These are phyloP conservation scores for Gastrolobium villosum DNA, from an alignment of 306 rosid species.

Conservation along the genomic window DNA sequence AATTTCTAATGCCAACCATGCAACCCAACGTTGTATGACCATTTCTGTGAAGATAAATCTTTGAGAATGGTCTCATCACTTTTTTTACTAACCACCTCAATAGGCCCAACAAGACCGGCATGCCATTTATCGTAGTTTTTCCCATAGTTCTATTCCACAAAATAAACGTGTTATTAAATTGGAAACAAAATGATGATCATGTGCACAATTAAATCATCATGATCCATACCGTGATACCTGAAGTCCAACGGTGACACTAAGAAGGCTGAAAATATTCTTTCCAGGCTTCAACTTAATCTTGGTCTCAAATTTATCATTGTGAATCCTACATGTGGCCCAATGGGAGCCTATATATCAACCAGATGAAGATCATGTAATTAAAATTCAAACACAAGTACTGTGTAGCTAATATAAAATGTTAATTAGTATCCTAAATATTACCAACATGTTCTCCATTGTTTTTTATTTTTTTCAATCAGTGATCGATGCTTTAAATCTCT, in stretches of 20 bases:
- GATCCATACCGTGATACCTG: slow-evolving; percentile 35
- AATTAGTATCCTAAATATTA: not conserved
- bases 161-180: not conserved
- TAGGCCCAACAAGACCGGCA: slow-evolving; percentile 57
- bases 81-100: slow-evolving; percentile 49
- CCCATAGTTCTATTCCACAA: slow-evolving; percentile 59
- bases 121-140: slow-evolving; percentile 46
- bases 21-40: slow-evolving; percentile 61
- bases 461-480: no score
- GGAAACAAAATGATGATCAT: not conserved
- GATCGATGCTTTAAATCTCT: no score
- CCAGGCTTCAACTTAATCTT: slow-evolving; percentile 54
- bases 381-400: not conserved
- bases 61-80: slow-evolving; percentile 60
- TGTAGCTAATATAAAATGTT: not conserved
- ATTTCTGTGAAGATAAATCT: slow-evolving; percentile 58
- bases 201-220: not conserved
- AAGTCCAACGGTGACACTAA: slow-evolving; percentile 63
- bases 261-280: slow-evolving; percentile 55
- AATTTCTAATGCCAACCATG: slow-evolving; percentile 49
- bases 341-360: slow-evolving; percentile 49
- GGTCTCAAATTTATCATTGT: slow-evolving; percentile 49
- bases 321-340: slow-evolving; percentile 56
- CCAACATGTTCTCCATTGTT: slow-evolving; percentile 65
- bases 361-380: not conserved